Conservation (phyloP, 805 yeast species). For the Candida parachauliodes region DNA sequence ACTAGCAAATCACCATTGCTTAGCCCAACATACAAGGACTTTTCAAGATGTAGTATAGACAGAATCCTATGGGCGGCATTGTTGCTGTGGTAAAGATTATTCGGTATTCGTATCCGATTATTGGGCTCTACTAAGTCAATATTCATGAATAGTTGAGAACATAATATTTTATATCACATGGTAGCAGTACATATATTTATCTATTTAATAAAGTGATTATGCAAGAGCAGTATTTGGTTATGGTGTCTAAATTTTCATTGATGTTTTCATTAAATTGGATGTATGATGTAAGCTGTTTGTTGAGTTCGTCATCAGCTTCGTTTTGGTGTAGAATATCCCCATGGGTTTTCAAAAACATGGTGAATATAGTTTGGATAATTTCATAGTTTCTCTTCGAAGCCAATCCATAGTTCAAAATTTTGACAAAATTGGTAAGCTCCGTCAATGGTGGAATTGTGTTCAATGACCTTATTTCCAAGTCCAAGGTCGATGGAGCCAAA, state of each 20-base stretch:
- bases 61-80: constrained; percentile 16
- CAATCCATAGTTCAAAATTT: constrained; percentile 64
- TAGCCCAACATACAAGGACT: constrained; percentile 28
- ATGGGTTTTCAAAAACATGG: constrained; percentile 70
- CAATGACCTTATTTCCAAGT: constrained; percentile 82
- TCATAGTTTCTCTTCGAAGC: constrained; percentile 62
- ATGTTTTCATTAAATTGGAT: constrained; percentile 35
- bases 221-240: constrained; percentile 78
- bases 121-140: constrained; percentile 36
- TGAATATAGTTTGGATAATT: constrained; percentile 74
- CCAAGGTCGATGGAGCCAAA: constrained; percentile 74
- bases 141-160: constrained; percentile 22
- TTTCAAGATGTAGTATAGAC: constrained; percentile 18
- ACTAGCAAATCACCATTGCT: constrained; percentile 33
- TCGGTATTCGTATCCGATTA: constrained; percentile 29
- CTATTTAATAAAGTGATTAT: constrained; percentile 51
- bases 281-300: constrained; percentile 50
- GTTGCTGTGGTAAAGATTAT: constrained; percentile 1
- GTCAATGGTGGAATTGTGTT: constrained; percentile 59
- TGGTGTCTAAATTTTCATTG: constrained; percentile 54
- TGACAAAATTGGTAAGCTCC: constrained; percentile 64
- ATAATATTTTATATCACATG: not conserved
- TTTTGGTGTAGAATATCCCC: constrained; percentile 65
- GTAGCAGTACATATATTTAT: constrained; percentile 3
- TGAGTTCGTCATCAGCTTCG: constrained; percentile 34